Base-by-base conservation (phyloP, 106 monocot species). In the Dioscorea dumetorum region DNA sequence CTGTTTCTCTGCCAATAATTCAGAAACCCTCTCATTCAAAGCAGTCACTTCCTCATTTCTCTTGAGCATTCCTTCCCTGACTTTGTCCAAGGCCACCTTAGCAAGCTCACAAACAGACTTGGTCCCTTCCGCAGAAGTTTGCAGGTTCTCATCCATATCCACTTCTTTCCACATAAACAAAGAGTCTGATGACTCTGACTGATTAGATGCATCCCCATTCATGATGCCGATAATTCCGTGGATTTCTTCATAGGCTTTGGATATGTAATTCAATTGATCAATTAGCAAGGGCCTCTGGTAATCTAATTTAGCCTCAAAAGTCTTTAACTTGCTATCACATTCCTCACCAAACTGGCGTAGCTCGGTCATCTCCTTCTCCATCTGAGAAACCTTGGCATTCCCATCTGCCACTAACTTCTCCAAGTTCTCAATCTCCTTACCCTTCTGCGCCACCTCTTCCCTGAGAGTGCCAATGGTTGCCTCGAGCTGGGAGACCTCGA, bases 401-500 rank as follows among this genome's bases (percentile, higher is more conserved):
- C 61, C 79, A 65, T 88, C 81, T 12, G 33, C 66, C 19, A 88
- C 58, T 13, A 67, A 48, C 51, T 73, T 80, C 49, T 68, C 71
- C 52, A 97, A 60, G 22, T 59, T 53, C 21, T 75, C 82, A 34
- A 78, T 67, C 58, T 87, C 83, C 0, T 62, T 35, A 3, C 63
- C 70, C 66, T 82, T 95, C 35, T 71, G 63, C 8, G 62, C 32
- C 8, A 81, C 72, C 33, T 90, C 90, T 19, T 83, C 83, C n/a
- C 74, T 78, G 12, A 85, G 72, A 10, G 72, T 78, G 8, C 54
- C 61, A 17, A 97, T 89, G 4, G 85, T 84, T 7, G 97, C 92
- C 68, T 97, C 97, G 12, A 97, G 83, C 74, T 97, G 77, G 13
- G 97, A 97, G 13, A 97, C 88, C 87, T 97, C 97, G 24, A 97